phyloP scores from a whole-genome alignment of 208 protist genomes.

The Tetramitus jugosus region DNA sequence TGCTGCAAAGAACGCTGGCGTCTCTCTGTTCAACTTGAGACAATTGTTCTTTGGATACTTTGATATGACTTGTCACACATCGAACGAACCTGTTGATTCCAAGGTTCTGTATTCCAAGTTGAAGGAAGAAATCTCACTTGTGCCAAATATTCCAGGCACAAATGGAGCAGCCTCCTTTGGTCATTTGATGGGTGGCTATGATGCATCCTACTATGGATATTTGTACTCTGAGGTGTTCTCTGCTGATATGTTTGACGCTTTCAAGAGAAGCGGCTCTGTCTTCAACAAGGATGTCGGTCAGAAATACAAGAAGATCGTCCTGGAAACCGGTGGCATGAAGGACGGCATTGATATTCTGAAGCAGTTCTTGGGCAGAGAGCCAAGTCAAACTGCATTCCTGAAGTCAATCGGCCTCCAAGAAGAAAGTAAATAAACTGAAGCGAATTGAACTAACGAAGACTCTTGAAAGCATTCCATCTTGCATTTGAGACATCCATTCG shows the following conservation, averaged over 20 bases:
- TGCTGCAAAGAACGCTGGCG: slow-evolving; percentile 12
- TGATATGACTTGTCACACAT: slow-evolving; percentile 35
- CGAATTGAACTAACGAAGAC: too few relatives aligned
- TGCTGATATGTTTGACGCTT: slow-evolving; percentile 41
- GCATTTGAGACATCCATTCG: too few relatives aligned
- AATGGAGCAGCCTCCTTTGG: slow-evolving; percentile 45
- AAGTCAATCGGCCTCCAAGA: slow-evolving; percentile 9
- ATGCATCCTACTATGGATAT: slow-evolving; percentile 58
- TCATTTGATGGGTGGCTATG: slow-evolving; percentile 49
- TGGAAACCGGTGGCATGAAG: slow-evolving; percentile 31
- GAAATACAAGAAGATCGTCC: background rate
- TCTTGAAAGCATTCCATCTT: too few relatives aligned
- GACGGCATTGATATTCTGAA: slow-evolving; percentile 34
- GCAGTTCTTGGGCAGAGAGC: slow-evolving; percentile 43
- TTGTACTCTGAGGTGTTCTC: slow-evolving; percentile 49
- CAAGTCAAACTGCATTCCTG: slow-evolving; percentile 40
- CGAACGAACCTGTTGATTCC: background rate
- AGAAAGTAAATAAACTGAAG: too few relatives aligned
- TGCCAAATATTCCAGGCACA: slow-evolving; percentile 24
- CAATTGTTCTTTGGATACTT: slow-evolving; percentile 38
- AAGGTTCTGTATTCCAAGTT: slow-evolving; percentile 24
- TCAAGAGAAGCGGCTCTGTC: slow-evolving; percentile 26
- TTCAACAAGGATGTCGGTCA: background rate
- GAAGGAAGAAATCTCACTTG: slow-evolving; percentile 22
- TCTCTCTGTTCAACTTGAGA: slow-evolving; percentile 22